Percentiles rank a stretch among this genome's conserved stretches.
phyloP scores from a whole-genome alignment of 2,329 filamentous ascomycete species.

The Diaporthe sp. region DNA sequence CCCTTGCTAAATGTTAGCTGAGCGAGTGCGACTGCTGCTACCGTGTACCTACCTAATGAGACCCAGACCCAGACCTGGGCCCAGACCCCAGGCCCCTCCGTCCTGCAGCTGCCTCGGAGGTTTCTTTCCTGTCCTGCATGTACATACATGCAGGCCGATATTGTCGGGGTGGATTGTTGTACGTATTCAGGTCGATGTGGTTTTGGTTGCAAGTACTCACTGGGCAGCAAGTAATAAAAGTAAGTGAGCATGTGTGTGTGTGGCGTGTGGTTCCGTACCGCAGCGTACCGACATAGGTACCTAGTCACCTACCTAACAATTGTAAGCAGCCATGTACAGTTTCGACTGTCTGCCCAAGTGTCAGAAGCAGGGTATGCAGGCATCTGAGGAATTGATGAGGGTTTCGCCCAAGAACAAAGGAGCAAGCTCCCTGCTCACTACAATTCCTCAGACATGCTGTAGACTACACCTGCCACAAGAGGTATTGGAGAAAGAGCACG shows the following conservation, averaged over 20 bases:
- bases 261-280: too few species aligned
- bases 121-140: constrained; percentile 23
- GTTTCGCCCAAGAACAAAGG: neutral
- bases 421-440: neutral
- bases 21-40: neutral
- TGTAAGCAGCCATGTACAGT: too few species aligned
- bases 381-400: too few species aligned
- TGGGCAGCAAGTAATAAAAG: neutral
- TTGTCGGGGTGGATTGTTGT: neutral
- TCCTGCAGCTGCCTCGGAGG: constrained; percentile 11
- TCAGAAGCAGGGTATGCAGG: too few species aligned
- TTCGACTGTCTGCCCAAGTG: too few species aligned
- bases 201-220: too few species aligned
- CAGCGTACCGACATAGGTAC: too few species aligned
- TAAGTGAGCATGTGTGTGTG: neutral
- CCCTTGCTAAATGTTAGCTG: neutral
- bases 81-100: neutral
- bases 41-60: neutral
- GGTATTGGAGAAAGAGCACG: neutral
- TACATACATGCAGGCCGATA: neutral
- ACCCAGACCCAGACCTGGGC: neutral
- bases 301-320: neutral
- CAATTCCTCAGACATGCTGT: too few species aligned
- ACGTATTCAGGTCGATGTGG: neutral
- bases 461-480: too few species aligned